Percentiles rank a stretch among this genome's conserved stretches.
These are phyloP conservation scores for Myriosclerotinia duriaeana DNA, from an alignment of 2,329 filamentous ascomycete genomes.

Conservation along the genomic window DNA sequence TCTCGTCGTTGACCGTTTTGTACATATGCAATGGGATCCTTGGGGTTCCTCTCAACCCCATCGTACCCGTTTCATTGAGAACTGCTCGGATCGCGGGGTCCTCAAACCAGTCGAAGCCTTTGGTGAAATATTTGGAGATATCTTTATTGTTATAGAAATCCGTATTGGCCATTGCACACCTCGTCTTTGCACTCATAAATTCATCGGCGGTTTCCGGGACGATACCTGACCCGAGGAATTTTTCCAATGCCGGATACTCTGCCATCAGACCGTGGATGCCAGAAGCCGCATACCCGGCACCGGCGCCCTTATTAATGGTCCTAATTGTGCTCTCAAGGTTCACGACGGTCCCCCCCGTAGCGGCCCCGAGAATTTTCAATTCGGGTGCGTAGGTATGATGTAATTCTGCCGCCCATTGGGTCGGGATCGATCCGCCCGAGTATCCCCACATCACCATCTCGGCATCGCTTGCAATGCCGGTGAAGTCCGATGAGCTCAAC, in stretches of 20 bases:
- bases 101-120: neutral
- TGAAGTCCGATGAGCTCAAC: neutral
- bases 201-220: constrained; percentile 35
- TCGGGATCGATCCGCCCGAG: constrained; percentile 54
- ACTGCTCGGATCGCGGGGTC: too few species aligned
- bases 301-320: constrained; percentile 39
- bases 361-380: constrained; percentile 49
- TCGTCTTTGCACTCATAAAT: constrained; percentile 38
- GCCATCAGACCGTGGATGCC: constrained; percentile 21
- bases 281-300: constrained; percentile 35
- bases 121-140: neutral
- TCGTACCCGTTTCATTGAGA: neutral
- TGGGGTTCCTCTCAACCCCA: neutral
- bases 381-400: constrained; percentile 54
- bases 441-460: constrained; percentile 51
- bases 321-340: constrained; percentile 44
- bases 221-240: constrained; percentile 26
- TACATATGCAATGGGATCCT: neutral
- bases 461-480: neutral
- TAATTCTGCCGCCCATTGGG: constrained; percentile 53
- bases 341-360: constrained; percentile 49
- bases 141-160: constrained; percentile 32
- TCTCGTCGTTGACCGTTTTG: neutral
- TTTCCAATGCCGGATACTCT: constrained; percentile 6
- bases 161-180: constrained; percentile 36